phyloP scores from a whole-genome alignment of 345 rosid species.

The Populus tremula region DNA sequence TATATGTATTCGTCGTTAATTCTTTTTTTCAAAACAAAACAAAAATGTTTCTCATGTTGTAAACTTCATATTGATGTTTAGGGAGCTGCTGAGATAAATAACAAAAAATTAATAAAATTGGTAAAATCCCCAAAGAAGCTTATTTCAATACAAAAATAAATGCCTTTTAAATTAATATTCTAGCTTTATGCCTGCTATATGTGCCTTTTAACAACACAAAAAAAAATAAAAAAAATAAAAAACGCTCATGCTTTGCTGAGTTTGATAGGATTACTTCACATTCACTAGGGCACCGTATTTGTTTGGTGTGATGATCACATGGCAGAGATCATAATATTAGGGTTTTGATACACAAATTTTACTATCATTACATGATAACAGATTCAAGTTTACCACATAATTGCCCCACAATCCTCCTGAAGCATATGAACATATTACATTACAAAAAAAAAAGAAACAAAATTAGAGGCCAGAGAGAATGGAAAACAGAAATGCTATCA shows the following conservation, averaged over 20 bases:
- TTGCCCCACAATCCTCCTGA: neutral
- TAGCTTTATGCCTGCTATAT: too few relatives aligned
- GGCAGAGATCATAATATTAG: neutral
- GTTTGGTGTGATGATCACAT: neutral
- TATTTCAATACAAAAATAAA: too few relatives aligned
- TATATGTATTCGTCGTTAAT: too few relatives aligned
- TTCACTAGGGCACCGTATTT: neutral
- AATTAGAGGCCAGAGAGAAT: neutral
- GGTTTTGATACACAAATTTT: neutral
- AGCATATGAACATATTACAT: neutral
- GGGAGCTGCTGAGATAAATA: too few relatives aligned
- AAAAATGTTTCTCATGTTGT: too few relatives aligned
- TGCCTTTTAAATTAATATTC: too few relatives aligned
- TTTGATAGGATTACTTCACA: neutral
- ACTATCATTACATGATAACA: neutral
- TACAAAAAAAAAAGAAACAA: conserved; percentile 3
- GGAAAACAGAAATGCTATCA: neutral
- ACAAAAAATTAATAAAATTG: too few relatives aligned
- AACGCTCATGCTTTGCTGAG: neutral
- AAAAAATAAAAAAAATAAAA: too few relatives aligned
- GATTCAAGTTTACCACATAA: neutral
- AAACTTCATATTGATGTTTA: too few relatives aligned
- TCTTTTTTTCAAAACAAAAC: too few relatives aligned
- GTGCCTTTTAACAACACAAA: too few relatives aligned
- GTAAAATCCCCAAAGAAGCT: too few relatives aligned